phyloP scores from a whole-genome alignment of 1,284 basidiomycete genomes.

The Meripilus lineatus region DNA sequence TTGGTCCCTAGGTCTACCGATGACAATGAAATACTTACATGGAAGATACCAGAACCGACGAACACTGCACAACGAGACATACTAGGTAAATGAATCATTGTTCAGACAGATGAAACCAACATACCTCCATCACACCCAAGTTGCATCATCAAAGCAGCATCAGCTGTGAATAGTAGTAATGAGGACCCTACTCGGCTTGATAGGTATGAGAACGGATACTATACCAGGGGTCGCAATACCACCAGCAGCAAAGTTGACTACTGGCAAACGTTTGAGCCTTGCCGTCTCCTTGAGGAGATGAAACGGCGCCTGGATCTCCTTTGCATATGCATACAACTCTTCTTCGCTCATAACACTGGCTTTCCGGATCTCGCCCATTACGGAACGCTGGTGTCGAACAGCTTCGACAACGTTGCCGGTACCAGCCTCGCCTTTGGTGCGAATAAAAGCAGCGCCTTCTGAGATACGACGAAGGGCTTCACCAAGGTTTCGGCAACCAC shows the following conservation, averaged over 20 bases:
- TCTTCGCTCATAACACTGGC: conserved; percentile 89
- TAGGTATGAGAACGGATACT: conserved; percentile 15
- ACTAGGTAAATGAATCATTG: conserved; percentile 14
- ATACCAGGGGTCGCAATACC: conserved; percentile 93
- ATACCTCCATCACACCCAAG: conserved; percentile 95
- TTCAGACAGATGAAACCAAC: conserved; percentile 25
- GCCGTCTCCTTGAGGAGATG: conserved; percentile 97
- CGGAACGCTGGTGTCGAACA: conserved; percentile 86
- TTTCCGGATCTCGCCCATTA: conserved; percentile 82
- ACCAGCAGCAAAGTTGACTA: conserved; percentile 95
- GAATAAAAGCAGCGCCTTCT: conserved; percentile 96
- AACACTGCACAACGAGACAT: conserved; percentile 51
- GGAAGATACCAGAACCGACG: conserved; percentile 94
- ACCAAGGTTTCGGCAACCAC: conserved; percentile 76
- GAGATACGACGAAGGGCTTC: conserved; percentile 96
- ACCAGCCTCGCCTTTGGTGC: conserved; percentile 96
- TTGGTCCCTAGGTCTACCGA: neutral
- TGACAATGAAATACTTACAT: conserved; percentile 44
- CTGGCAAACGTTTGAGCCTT: conserved; percentile 87
- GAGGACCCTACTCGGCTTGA: conserved; percentile 1
- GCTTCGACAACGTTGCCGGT: conserved; percentile 98
- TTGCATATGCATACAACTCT: conserved; percentile 93
- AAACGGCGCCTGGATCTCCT: conserved; percentile 94
- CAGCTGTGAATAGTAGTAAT: conserved; percentile 45
- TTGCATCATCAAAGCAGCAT: conserved; percentile 99